Percentiles rank a stretch among this genome's conserved stretches.
Conservation (phyloP, 2,329 filamentous ascomycete species). For the Ophiocordyceps camponoti-floridani region DNA sequence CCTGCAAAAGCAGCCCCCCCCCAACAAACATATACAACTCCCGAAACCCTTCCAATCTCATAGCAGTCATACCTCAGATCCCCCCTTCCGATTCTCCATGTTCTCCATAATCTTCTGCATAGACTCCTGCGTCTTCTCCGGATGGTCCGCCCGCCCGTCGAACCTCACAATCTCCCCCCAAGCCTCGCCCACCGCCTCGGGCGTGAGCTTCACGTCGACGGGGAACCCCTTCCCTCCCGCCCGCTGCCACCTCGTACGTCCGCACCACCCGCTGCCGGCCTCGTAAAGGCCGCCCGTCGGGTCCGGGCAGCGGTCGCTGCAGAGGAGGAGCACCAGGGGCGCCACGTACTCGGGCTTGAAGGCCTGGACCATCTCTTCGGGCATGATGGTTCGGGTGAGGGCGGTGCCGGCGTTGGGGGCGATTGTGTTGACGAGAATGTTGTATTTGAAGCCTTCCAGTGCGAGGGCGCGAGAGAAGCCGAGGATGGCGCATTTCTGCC, state of each 20-base stretch:
- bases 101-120: constrained; percentile 65
- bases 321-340: constrained; percentile 72
- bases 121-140: constrained; percentile 59
- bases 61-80: constrained; percentile 35
- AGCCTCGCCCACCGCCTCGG: constrained; percentile 61
- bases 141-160: constrained; percentile 74
- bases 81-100: constrained; percentile 55
- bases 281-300: constrained; percentile 82
- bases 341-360: constrained; percentile 99
- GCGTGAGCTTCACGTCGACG: constrained; percentile 62
- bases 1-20: too few species aligned
- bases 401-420: constrained; percentile 91
- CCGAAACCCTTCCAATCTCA: too few species aligned
- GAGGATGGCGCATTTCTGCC: constrained; percentile 73
- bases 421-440: constrained; percentile 96
- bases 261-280: constrained; percentile 86
- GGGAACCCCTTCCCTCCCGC: constrained; percentile 83
- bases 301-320: constrained; percentile 70
- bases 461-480: constrained; percentile 89
- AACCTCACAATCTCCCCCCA: constrained; percentile 75
- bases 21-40: neutral
- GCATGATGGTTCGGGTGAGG: constrained; percentile 88
- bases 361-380: constrained; percentile 92
- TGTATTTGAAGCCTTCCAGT: constrained; percentile 87
- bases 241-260: constrained; percentile 87